These are phyloP conservation scores for Vicia faba DNA, from an alignment of 306 rosid genomes.

Conservation along the genomic window DNA sequence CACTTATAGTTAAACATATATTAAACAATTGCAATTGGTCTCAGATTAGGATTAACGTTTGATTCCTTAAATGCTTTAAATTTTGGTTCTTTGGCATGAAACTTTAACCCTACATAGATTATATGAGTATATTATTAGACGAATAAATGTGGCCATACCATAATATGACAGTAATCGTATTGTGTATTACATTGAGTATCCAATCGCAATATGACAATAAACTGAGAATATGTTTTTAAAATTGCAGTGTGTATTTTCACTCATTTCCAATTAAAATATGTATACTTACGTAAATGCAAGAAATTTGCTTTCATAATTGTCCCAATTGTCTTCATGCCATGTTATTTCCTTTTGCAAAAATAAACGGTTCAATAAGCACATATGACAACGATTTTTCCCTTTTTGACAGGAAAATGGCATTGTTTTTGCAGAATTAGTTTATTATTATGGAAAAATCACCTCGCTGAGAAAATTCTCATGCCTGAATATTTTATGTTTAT, in stretches of 20 bases:
- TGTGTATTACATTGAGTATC: too few species aligned
- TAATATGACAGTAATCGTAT: too few species aligned
- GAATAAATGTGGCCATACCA: too few species aligned
- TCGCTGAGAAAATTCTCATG: conserved; percentile 69
- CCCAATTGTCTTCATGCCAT: conserved; percentile 97
- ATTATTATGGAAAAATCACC: conserved; percentile 46
- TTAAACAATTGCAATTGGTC: too few species aligned
- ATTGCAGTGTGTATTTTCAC: conserved; percentile 15
- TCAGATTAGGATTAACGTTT: too few species aligned
- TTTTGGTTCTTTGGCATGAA: too few species aligned
- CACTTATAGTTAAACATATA: too few species aligned
- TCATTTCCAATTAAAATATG: conserved; percentile 19
- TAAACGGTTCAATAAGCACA: conserved; percentile 33
- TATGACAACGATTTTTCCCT: background rate
- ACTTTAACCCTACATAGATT: too few species aligned
- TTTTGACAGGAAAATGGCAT: background rate
- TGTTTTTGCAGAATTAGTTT: conserved; percentile 14
- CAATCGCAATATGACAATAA: too few species aligned
- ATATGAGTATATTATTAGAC: too few species aligned
- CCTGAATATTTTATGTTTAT: conserved; percentile 50
- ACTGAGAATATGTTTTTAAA: conserved; percentile 8
- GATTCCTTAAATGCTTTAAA: too few species aligned
- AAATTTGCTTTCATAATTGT: conserved; percentile 73
- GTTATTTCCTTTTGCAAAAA: conserved; percentile 73
- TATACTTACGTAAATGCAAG: conserved; percentile 90